Percentiles rank a stretch among this genome's conserved stretches.
phyloP scores from a whole-genome alignment of 108 stramenopile species.

The Bacterosira constricta region DNA sequence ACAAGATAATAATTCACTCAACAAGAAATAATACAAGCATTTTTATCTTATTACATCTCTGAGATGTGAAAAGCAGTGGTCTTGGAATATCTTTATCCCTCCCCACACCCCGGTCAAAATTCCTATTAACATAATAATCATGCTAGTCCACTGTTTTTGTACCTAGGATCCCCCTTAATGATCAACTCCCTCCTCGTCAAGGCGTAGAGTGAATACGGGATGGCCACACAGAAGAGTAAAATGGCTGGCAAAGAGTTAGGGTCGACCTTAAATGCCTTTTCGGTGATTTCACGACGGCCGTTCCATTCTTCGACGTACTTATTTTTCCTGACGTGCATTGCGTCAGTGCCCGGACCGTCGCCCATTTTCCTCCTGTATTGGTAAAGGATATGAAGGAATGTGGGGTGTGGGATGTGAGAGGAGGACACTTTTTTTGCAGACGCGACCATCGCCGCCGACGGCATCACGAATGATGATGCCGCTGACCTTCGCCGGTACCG shows the following conservation, averaged over 20 bases:
- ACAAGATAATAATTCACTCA: too few relatives aligned
- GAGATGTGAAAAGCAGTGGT: too few relatives aligned
- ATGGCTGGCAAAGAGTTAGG: constrained; percentile 42
- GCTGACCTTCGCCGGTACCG: too few relatives aligned
- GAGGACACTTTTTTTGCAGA: background rate
- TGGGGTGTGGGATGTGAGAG: background rate
- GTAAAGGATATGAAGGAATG: background rate
- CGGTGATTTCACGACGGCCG: constrained; percentile 84
- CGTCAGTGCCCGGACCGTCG: constrained; percentile 71
- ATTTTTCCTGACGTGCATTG: constrained; percentile 82
- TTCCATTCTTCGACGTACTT: constrained; percentile 90
- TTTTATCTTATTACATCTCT: too few relatives aligned
- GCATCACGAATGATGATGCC: background rate
- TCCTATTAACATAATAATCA: too few relatives aligned
- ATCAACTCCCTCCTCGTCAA: constrained; percentile 67
- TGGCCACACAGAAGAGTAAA: constrained; percentile 49
- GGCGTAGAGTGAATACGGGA: constrained; percentile 67
- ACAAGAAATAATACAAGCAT: too few relatives aligned
- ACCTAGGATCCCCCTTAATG: constrained; percentile 71
- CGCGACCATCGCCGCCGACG: background rate
- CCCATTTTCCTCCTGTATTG: constrained; percentile 67
- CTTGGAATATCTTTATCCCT: too few relatives aligned
- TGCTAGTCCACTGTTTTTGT: constrained; percentile 58
- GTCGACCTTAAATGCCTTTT: constrained; percentile 57
- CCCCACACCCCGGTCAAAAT: too few relatives aligned